phyloP scores from a whole-genome alignment of 805 yeast genomes.

The Kodamaea restingae region DNA sequence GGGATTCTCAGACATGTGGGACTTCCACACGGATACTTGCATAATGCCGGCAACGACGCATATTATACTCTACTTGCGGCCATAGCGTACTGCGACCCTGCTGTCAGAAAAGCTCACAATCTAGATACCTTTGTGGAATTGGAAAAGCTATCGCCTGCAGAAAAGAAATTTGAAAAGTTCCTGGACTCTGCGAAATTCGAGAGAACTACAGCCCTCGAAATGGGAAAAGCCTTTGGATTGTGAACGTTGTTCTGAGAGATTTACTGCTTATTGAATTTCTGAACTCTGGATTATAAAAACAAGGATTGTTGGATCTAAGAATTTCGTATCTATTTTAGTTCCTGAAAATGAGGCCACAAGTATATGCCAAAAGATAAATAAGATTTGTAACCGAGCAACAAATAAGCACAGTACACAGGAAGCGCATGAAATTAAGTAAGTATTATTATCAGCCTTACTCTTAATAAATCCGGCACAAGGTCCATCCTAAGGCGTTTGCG shows the following conservation, averaged over 20 bases:
- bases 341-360: too few relatives aligned
- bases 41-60: conserved; percentile 29
- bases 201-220: neutral
- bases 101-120: conserved; percentile 11
- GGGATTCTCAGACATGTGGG: conserved; percentile 18
- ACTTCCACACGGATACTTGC: conserved; percentile 23
- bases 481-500: too few relatives aligned
- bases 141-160: conserved; percentile 3
- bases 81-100: conserved; percentile 22
- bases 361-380: neutral
- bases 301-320: too few relatives aligned
- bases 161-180: conserved; percentile 13
- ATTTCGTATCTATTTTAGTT: too few relatives aligned
- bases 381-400: too few relatives aligned
- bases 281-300: too few relatives aligned
- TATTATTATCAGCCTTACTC: too few relatives aligned
- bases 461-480: too few relatives aligned
- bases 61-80: conserved; percentile 26
- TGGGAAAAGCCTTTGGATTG: neutral
- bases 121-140: conserved; percentile 14
- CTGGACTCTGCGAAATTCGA: conserved; percentile 9
- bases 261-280: too few relatives aligned
- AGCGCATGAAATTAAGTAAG: too few relatives aligned
- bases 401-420: too few relatives aligned
- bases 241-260: too few relatives aligned